Conservation (phyloP, 2,329 filamentous ascomycete species). For the Metarhizium sp. region DNA sequence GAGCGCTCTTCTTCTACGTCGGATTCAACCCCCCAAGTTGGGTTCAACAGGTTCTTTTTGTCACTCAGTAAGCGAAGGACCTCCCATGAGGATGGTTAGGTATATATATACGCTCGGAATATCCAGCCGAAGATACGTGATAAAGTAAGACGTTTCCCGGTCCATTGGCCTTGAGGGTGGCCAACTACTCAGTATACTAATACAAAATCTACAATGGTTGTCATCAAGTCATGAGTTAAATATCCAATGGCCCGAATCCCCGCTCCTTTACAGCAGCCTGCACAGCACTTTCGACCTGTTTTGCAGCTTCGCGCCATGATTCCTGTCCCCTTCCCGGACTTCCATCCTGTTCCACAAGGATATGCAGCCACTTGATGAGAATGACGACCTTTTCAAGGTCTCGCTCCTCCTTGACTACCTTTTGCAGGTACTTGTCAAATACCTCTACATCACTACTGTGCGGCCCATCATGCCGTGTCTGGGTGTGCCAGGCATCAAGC, state of each 20-base stretch:
- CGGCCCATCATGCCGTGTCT: conserved; percentile 65
- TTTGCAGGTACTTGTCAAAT: conserved; percentile 60
- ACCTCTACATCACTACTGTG: conserved; percentile 70
- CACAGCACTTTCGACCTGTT: conserved; percentile 37
- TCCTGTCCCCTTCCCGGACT: conserved; percentile 25
- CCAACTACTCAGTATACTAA: background rate
- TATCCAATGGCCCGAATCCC: conserved; percentile 45
- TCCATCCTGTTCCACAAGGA: conserved; percentile 42
- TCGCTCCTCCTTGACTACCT: conserved; percentile 65
- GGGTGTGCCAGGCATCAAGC: conserved; percentile 64
- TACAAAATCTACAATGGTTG: background rate
- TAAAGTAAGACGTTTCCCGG: too few relatives aligned
- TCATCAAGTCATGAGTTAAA: conserved; percentile 8
- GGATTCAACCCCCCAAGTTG: too few relatives aligned
- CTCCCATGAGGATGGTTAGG: too few relatives aligned
- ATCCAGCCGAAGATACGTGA: too few relatives aligned
- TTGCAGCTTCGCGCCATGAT: conserved; percentile 37
- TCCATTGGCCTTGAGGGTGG: too few relatives aligned
- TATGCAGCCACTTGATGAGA: conserved; percentile 58
- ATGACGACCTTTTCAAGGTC: conserved; percentile 67
- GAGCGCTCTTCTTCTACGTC: too few relatives aligned
- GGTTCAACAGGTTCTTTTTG: too few relatives aligned
- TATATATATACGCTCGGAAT: too few relatives aligned
- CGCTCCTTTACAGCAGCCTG: conserved; percentile 46
- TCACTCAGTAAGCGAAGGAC: too few relatives aligned